Evolutionary conservation across 139 green algal species (phyloP).

Genomic region (Limnomonas spitsbergensis): DNA sequence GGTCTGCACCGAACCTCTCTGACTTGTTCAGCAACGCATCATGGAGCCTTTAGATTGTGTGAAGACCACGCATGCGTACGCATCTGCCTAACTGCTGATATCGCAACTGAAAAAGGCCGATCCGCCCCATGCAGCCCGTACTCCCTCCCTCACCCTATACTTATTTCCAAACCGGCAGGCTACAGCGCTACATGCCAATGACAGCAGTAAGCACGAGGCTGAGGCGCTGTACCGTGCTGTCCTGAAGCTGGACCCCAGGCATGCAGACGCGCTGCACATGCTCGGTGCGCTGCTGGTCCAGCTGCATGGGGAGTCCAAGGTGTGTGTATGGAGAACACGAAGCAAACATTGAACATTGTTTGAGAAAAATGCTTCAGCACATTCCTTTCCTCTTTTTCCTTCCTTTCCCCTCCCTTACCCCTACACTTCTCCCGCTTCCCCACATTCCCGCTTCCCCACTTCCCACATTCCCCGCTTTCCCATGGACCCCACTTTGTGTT

Average conservation of each 20-base stretch:
- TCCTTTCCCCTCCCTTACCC: no score
- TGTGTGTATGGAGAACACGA: not conserved
- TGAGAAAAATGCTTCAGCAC: not conserved
- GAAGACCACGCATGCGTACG: no score
- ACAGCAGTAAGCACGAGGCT: not conserved
- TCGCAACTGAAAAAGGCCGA: no score
- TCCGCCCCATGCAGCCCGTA: no score
- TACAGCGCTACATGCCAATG: conserved; percentile 5
- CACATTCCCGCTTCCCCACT: no score
- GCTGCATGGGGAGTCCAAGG: conserved; percentile 22
- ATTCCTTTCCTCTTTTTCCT: not conserved
- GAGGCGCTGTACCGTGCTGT: conserved; percentile 3
- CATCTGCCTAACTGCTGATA: no score
- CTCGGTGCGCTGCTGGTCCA: conserved; percentile 34
- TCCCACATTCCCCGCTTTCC: no score
- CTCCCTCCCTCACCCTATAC: not conserved
- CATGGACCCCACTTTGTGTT: no score
- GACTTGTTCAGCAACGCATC: no score
- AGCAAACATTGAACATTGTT: not conserved
- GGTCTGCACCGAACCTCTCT: no score
- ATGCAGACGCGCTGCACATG: conserved; percentile 27
- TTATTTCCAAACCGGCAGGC: not conserved
- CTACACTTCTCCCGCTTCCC: no score
- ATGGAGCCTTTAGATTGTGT: no score
- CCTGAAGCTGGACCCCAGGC: conserved; percentile 14